Conservation (phyloP, 345 rosid species). For the Boechera stricta region DNA sequence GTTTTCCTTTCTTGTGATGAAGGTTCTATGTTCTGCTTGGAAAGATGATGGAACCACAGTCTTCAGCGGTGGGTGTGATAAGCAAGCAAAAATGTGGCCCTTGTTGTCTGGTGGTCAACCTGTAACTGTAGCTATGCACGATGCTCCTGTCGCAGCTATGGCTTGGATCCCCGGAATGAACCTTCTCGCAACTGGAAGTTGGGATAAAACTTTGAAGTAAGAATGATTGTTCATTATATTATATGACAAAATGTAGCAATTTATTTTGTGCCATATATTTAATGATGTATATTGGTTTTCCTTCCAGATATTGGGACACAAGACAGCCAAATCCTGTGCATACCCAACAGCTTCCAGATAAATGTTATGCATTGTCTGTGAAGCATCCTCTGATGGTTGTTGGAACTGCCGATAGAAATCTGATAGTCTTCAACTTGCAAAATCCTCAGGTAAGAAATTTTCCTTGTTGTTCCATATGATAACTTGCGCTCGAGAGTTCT, state of each 20-base stretch:
- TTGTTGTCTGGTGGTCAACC: constrained; percentile 84
- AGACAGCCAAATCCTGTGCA: constrained; percentile 91
- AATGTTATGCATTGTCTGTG: constrained; percentile 84
- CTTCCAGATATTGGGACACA: constrained; percentile 85
- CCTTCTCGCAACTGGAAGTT: constrained; percentile 85
- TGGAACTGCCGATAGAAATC: constrained; percentile 95
- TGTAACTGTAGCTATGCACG: constrained; percentile 91
- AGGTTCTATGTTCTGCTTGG: constrained; percentile 94
- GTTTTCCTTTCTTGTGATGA: constrained; percentile 9
- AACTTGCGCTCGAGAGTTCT: not conserved
- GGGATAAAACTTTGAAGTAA: constrained; percentile 95
- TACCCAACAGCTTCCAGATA: constrained; percentile 94
- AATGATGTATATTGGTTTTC: constrained; percentile 4
- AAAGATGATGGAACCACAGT: constrained; percentile 98
- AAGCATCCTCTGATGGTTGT: constrained; percentile 95
- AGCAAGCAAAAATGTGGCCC: constrained; percentile 99
- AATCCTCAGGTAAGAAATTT: constrained; percentile 76
- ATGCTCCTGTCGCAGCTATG: constrained; percentile 76
- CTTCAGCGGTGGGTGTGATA: constrained; percentile 91
- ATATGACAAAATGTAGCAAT: not conserved
- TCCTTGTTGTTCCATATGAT: not conserved
- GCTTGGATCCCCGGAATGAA: constrained; percentile 97
- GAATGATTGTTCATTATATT: constrained; percentile 1
- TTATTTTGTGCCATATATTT: constrained; percentile 1
- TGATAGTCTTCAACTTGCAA: constrained; percentile 81